phyloP scores from a whole-genome alignment of 805 yeast species.

The Alloascoidea hylecoeti region DNA sequence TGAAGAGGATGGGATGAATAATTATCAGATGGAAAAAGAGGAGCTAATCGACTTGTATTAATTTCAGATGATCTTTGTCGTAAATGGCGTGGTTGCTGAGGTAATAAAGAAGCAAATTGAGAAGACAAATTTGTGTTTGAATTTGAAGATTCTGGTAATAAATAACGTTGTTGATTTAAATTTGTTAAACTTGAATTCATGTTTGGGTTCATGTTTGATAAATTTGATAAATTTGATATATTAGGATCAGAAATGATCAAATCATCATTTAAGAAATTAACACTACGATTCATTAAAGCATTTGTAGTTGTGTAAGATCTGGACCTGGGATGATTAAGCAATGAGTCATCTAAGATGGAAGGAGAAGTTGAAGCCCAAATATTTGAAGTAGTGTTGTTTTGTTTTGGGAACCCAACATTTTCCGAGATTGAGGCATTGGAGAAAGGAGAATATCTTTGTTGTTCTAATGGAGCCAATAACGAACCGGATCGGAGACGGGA shows the following conservation, averaged over 20 bases:
- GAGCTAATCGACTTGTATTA: too few species aligned
- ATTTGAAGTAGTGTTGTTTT: conserved; percentile 8
- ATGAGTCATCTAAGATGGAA: conserved; percentile 2
- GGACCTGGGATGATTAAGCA: conserved; percentile 7
- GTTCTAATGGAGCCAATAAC: conserved; percentile 21
- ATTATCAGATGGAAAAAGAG: too few species aligned
- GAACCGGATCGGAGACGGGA: conserved; percentile 43
- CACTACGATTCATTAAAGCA: conserved; percentile 8
- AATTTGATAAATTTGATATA: neutral
- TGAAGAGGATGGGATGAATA: neutral
- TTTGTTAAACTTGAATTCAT: too few species aligned
- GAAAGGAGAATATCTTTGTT: conserved; percentile 25
- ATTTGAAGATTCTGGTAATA: neutral
- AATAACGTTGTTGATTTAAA: neutral
- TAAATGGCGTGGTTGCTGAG: too few species aligned
- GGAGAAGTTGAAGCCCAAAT: conserved; percentile 5
- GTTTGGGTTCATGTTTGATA: neutral
- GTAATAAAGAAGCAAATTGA: too few species aligned
- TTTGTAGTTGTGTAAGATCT: conserved; percentile 15
- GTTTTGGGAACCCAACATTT: too few species aligned
- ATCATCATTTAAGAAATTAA: neutral
- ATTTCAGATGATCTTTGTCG: too few species aligned
- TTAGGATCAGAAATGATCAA: neutral
- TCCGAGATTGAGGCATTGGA: conserved; percentile 12
- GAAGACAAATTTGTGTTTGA: too few species aligned